Evolutionary conservation across 2,329 filamentous ascomycete genomes (phyloP), one percentile per base, ranked within the genome.

Genomic region (Pseudogymnoascus sp.): DNA sequence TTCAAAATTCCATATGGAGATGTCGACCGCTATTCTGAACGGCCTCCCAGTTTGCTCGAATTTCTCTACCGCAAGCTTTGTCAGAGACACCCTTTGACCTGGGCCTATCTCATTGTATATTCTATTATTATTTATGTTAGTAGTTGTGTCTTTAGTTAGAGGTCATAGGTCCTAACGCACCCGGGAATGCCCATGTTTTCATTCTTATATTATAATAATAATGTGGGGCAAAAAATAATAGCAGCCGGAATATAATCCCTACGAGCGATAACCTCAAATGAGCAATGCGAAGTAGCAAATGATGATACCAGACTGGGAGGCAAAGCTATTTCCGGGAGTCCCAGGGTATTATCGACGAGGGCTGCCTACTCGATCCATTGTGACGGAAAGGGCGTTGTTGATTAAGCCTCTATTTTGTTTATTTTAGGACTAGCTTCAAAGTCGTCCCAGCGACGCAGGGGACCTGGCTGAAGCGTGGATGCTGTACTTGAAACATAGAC

Each of bases 1-100:
- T 71, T 99, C 95, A 71, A 96, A 97, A 49, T 96, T 89, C 95
- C 95, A 99, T 72, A 99, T 97, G 2, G 92, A 91, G 68, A 96
- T 89, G 73, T 99, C 95, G 67, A 99, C 89, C 40, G 95, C 95
- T 55, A 99, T 81, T 41, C 93, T 88, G 41, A 97, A 79, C 0
- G 93, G 93, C 1, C 88, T 83, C 23, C 83, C 82, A 9, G 85
- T 86, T 61, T 81, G 76, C 70, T 91, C 85, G 66, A 96, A 84
- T 68, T 90, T 88, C 58, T 92, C 85, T 52, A 92, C 81, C 31
- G 93, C 89, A 60, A 97, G 82, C 71, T 91, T 96, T 35, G 90
- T 86, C 8, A 99, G 81, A 16, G 95, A 88, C 62, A 96, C 81
- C 64, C 93, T 85, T 71, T 89, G 82, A 62, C 92, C 91, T 7